A percentile compares a stretch with the other conserved stretches of the same genome.
Conservation (phyloP, 106 monocot genomes). For the Chionographis japonica region DNA sequence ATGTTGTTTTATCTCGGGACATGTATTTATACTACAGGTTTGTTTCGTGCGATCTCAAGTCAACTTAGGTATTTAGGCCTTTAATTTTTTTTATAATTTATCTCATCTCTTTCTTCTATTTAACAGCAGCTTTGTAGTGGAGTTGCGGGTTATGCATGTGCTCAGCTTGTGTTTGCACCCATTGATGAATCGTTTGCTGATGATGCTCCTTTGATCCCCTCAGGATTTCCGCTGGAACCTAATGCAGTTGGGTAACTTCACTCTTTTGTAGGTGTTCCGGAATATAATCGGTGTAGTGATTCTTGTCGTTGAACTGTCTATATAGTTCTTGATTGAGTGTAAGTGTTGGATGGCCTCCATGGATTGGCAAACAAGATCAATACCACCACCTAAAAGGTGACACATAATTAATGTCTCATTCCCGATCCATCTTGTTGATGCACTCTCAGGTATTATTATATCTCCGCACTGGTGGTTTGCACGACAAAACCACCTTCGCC, state of each 20-base stretch:
- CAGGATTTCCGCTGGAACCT: constrained; percentile 82
- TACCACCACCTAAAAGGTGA: no score
- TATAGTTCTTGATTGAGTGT: no score
- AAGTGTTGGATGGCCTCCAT: no score
- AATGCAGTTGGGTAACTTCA: constrained; percentile 43
- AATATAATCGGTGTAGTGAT: no score
- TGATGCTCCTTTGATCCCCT: constrained; percentile 77
- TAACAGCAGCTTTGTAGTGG: constrained; percentile 76
- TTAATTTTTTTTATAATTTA: no score
- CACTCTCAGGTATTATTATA: no score
- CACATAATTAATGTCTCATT: no score
- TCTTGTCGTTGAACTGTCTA: no score
- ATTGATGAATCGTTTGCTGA: constrained; percentile 89
- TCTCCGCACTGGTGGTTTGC: no score
- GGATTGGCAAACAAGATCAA: no score
- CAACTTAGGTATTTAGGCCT: not conserved
- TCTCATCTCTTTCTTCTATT: not conserved
- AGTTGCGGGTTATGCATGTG: constrained; percentile 58
- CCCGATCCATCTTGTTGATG: no score
- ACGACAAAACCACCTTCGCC: no score
- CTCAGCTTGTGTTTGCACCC: constrained; percentile 91
- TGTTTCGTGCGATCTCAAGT: constrained; percentile 6
- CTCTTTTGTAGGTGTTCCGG: not conserved
- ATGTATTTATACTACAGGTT: constrained; percentile 84
- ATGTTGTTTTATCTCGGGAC: constrained; percentile 56